Evolutionary conservation across 305 asterid genomes (phyloP), one percentile per base, ranked within the genome.

Genomic region (Andrographis paniculata): DNA sequence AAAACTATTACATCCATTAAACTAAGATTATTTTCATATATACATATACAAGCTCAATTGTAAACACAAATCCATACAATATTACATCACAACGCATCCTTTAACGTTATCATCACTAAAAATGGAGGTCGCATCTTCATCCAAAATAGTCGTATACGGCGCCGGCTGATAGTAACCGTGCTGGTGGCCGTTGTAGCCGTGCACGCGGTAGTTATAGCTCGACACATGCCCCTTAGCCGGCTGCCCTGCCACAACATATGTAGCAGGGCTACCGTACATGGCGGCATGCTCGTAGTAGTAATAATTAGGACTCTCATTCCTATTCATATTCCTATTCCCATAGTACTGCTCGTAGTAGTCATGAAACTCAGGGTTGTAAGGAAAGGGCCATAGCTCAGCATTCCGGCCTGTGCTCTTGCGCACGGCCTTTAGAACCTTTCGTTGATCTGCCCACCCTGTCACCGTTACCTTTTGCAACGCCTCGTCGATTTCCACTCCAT

Each of bases 71-170:
- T n/a, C n/a, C n/a, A n/a, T n/a, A n/a, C n/a, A n/a, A n/a, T n/a
- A 49, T 74, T 66, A 76, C 95, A 81, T 84, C 6, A 81, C 50
- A 14, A 77, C 50, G 68, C 95, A 84, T 16, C 71, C 78, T 11
- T 68, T 72, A 41, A 76, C 72, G 45, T 81, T 78, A 15, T 81
- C 93, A 20, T 81, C 93, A 13, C 84, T 84, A 45, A 84, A 84
- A 59, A 81, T 66, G 55, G 69, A 58, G 17, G 69, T 36, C 0
- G 80, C 46, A 15, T 27, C 65, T 12, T 73, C 73, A 17, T 68
- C 63, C 0, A 79, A 11, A 30, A 71, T 27, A 0, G 56, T 33
- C 1, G 82, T 53, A 44, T 57, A 59, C 35, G 76, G 91, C 9
- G 76, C 70, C 37, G 72, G 73, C 30, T 65, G 77, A 45, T 78